These are phyloP conservation scores for Cenchrus purpureus DNA, from an alignment of 176 grass and related monocot genomes.

Conservation along the genomic window DNA sequence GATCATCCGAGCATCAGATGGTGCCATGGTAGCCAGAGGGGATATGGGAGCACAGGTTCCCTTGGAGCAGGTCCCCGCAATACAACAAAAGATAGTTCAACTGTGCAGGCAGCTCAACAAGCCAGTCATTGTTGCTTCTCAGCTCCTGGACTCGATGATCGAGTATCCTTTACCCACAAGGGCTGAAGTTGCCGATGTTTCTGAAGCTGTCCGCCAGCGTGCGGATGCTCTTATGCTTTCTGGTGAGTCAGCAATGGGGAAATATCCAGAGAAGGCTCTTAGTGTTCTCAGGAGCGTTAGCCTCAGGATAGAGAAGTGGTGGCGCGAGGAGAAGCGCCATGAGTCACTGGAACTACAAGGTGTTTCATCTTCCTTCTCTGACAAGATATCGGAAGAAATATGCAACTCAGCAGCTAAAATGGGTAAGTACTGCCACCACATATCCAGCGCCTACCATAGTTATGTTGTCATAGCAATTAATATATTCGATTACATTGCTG, in stretches of 20 bases:
- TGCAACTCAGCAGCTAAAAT: slow-evolving; percentile 99
- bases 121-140: slow-evolving; percentile 94
- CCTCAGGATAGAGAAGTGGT: slow-evolving; percentile 90
- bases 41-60: slow-evolving; percentile 96
- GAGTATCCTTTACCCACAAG: slow-evolving; percentile 94
- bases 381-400: slow-evolving; percentile 90
- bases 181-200: slow-evolving; percentile 95
- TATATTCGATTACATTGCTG: not conserved
- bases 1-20: slow-evolving; percentile 87
- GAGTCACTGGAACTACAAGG: slow-evolving; percentile 73
- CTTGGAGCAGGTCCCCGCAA: slow-evolving; percentile 87
- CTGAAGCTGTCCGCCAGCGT: slow-evolving; percentile 89
- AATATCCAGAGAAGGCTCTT: slow-evolving; percentile 86
- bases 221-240: slow-evolving; percentile 97
- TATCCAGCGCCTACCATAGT: not conserved
- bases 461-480: not conserved
- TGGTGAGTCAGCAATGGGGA: slow-evolving; percentile 99
- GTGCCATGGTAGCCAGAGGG: slow-evolving; percentile 93
- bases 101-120: slow-evolving; percentile 96
- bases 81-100: slow-evolving; percentile 91
- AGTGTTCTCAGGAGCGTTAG: slow-evolving; percentile 89
- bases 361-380: slow-evolving; percentile 84
- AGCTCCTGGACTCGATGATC: slow-evolving; percentile 96
- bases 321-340: slow-evolving; percentile 90
- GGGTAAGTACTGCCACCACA: slow-evolving; percentile 47